These are phyloP conservation scores for Eimeria necatrix DNA, from an alignment of 169 alveolate genomes.

Conservation along the genomic window DNA sequence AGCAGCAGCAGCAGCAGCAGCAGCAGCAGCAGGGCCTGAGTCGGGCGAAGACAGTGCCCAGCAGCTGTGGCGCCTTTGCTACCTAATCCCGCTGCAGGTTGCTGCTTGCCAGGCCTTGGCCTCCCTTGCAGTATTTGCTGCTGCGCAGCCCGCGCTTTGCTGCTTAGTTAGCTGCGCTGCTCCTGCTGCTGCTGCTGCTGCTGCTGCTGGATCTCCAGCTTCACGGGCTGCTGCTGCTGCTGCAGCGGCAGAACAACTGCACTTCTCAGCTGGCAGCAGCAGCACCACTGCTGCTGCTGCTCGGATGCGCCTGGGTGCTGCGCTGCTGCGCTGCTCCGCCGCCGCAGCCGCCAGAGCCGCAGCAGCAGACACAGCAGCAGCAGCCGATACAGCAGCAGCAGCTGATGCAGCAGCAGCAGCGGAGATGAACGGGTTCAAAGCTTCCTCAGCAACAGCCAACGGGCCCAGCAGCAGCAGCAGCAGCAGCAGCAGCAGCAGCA, in stretches of 20 bases:
- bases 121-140: constrained; percentile 42
- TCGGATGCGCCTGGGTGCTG: constrained; percentile 62
- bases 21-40: not conserved
- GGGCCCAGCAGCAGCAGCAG: not conserved
- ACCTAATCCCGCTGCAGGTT: constrained; percentile 1
- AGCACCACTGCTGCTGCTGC: constrained; percentile 27
- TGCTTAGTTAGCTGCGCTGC: not conserved
- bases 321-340: constrained; percentile 30
- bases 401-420: not conserved
- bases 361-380: not conserved
- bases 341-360: constrained; percentile 16
- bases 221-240: not conserved
- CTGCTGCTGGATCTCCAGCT: constrained; percentile 20
- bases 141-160: constrained; percentile 23
- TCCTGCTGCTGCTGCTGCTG: constrained; percentile 29
- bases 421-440: not conserved
- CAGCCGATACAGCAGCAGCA: constrained; percentile 8
- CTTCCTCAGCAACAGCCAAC: not conserved
- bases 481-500: not conserved
- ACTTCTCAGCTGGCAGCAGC: too few relatives aligned
- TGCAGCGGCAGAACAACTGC: too few relatives aligned
- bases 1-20: not conserved
- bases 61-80: not conserved
- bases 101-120: constrained; percentile 55
- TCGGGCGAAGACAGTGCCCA: not conserved